Base-by-base conservation (phyloP, 306 rosid genomes). In the Ammopiptanthus mongolicus region DNA sequence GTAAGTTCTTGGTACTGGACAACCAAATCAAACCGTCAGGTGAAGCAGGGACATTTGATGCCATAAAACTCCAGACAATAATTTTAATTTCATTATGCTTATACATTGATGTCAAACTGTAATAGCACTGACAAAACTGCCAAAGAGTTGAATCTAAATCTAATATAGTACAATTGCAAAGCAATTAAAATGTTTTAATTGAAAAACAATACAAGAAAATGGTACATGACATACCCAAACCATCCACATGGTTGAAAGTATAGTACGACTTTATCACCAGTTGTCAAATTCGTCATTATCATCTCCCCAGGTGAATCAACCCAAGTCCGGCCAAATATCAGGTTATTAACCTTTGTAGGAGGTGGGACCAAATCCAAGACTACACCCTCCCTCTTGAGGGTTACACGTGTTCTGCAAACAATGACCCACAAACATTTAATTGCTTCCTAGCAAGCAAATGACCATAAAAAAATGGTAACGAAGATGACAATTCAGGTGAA, bases 181-280 rank as follows among this genome's bases (percentile, higher is more conserved):
- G 36, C 52, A 46, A 7, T 1, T 19, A 5, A 74, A 36, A 50
- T n/a, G 13, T 25, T 23, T 10, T 31, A 13, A 11, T 46, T 41
- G 39, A n/a, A 75, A 47, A 75, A 69, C 46, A 74, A 48, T 2
- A 37, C 25, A 56, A 13, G 52, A 23, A 60, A 41, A 36, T 17
- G 37, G n/a, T 23, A 3, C 17, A 68, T 65, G 57, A 42, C 62
- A 50, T 88, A 88, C 97, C 97, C 97, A 65, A 91, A 87, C 97
- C 97, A 91, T 56, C 97, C 97, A 75, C 97, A 91, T 59, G 94
- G 94, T 85, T 91, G 97, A 81, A 91, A 91, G 76, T 82, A 89
- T 23, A 89, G 58, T 44, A 91, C 88, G 50, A 74, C 92, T 77
- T 91, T 91, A 71, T 91, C 97, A n/a, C 97, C 94, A n/a, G 97